A percentile compares a stretch with the other conserved stretches of the same genome.
Conservation (phyloP, 148 eudicot genomes). For the Diospyros lotus region DNA sequence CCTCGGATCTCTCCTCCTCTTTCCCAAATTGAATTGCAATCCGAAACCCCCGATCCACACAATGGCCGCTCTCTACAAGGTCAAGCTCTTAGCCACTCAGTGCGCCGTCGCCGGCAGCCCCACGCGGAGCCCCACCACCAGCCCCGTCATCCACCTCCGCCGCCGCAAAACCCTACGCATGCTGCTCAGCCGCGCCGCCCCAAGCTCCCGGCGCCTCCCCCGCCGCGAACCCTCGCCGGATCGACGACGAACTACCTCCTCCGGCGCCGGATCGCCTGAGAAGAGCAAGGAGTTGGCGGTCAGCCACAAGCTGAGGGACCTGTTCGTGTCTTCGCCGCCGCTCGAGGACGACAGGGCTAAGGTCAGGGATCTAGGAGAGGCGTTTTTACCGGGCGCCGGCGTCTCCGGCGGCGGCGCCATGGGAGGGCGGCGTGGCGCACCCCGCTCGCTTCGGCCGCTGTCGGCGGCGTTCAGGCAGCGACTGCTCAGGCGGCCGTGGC, state of each 20-base stretch:
- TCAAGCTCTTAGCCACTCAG: slow-evolving; percentile 76
- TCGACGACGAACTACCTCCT: not conserved
- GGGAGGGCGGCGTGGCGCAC: slow-evolving; percentile 24
- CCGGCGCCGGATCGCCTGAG: slow-evolving; percentile 6
- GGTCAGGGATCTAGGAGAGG: slow-evolving; percentile 20
- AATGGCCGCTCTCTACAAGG: slow-evolving; percentile 83
- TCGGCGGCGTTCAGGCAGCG: slow-evolving; percentile 77
- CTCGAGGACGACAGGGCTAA: slow-evolving; percentile 15
- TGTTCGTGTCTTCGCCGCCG: slow-evolving; percentile 73
- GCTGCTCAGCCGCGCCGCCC: slow-evolving; percentile 54
- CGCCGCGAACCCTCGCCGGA: slow-evolving; percentile 26
- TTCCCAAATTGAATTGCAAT: slow-evolving; percentile 1
- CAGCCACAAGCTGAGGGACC: slow-evolving; percentile 65
- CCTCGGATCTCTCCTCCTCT: slow-evolving; percentile 16
- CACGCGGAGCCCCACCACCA: slow-evolving; percentile 63
- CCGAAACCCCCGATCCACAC: too few relatives aligned
- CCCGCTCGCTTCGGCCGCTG: slow-evolving; percentile 42
- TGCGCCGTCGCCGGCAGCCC: slow-evolving; percentile 79
- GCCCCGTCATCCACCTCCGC: slow-evolving; percentile 94
- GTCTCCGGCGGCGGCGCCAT: slow-evolving; percentile 3
- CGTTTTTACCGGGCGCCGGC: slow-evolving; percentile 13
- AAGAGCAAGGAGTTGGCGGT: slow-evolving; percentile 22
- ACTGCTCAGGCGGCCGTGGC: slow-evolving; percentile 70
- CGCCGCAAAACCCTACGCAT: slow-evolving; percentile 90
- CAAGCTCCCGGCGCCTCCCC: slow-evolving; percentile 26